Conservation (phyloP, 208 protist species). For the Trypanosoma theileri region DNA sequence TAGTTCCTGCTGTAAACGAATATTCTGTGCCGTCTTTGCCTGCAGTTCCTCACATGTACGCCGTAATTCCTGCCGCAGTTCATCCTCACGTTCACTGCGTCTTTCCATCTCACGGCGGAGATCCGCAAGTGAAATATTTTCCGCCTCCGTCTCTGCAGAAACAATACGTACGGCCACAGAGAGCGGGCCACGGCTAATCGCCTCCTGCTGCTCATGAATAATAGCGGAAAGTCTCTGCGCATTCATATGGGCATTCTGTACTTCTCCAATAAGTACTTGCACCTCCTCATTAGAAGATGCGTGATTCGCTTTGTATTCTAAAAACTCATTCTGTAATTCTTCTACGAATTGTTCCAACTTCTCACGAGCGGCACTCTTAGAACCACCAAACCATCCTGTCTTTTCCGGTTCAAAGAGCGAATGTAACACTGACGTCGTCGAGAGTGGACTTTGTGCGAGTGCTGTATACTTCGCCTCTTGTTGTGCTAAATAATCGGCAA, state of each 20-base stretch:
- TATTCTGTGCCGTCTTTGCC: constrained; percentile 22
- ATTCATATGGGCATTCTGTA: constrained; percentile 65
- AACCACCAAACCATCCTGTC: constrained; percentile 78
- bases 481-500: constrained; percentile 35
- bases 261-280: constrained; percentile 54
- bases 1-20: constrained; percentile 31
- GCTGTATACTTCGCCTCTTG: constrained; percentile 47
- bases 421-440: constrained; percentile 54
- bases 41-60: constrained; percentile 21
- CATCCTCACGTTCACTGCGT: constrained; percentile 32
- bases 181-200: constrained; percentile 45
- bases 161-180: constrained; percentile 46
- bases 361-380: constrained; percentile 58
- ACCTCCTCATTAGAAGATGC: constrained; percentile 83
- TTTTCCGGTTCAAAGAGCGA: constrained; percentile 81
- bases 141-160: constrained; percentile 28
- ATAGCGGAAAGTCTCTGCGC: constrained; percentile 52
- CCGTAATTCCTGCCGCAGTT: constrained; percentile 31
- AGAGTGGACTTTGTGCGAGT: constrained; percentile 39
- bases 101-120: constrained; percentile 47
- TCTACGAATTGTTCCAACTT: constrained; percentile 65
- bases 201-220: constrained; percentile 67
- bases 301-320: constrained; percentile 71
- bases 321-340: constrained; percentile 70
- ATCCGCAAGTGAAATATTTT: constrained; percentile 35